Conservation (phyloP, 495 filamentous ascomycete species). For the Tetracladium marchalianum region DNA sequence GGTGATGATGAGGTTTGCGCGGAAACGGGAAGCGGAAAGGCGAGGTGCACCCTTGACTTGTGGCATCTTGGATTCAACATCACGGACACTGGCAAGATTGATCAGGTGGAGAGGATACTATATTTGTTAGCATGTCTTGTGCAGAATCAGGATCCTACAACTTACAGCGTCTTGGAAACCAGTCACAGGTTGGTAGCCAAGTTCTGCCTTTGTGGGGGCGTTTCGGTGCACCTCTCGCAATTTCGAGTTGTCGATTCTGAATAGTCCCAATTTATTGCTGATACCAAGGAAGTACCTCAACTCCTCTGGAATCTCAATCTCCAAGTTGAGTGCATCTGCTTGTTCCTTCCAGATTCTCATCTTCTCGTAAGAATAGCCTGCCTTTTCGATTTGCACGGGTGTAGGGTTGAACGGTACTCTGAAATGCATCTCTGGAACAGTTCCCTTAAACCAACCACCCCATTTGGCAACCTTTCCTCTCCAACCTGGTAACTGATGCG, state of each 20-base stretch:
- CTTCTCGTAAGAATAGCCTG: constrained; percentile 47
- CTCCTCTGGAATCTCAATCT: constrained; percentile 35
- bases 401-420: constrained; percentile 57
- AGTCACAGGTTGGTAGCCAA: constrained; percentile 67
- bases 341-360: constrained; percentile 76
- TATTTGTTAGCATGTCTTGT: constrained; percentile 5
- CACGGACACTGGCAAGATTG: constrained; percentile 61
- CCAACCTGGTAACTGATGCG: constrained; percentile 38
- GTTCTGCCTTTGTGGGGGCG: constrained; percentile 55
- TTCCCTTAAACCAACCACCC: constrained; percentile 34
- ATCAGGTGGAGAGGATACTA: constrained; percentile 78
- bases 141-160: background rate
- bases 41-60: constrained; percentile 29
- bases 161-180: constrained; percentile 77
- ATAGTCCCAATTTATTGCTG: constrained; percentile 55
- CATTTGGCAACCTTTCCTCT: constrained; percentile 28
- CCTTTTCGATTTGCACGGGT: constrained; percentile 35
- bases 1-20: constrained; percentile 72
- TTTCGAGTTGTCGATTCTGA: constrained; percentile 54
- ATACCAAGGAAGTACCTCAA: constrained; percentile 52
- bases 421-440: constrained; percentile 43
- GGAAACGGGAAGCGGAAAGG: constrained; percentile 63
- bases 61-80: constrained; percentile 48
- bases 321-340: constrained; percentile 51
- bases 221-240: constrained; percentile 62